Evolutionary conservation across 1,284 basidiomycete genomes (phyloP).

Genomic region (Cryptococcus hybrid): DNA sequence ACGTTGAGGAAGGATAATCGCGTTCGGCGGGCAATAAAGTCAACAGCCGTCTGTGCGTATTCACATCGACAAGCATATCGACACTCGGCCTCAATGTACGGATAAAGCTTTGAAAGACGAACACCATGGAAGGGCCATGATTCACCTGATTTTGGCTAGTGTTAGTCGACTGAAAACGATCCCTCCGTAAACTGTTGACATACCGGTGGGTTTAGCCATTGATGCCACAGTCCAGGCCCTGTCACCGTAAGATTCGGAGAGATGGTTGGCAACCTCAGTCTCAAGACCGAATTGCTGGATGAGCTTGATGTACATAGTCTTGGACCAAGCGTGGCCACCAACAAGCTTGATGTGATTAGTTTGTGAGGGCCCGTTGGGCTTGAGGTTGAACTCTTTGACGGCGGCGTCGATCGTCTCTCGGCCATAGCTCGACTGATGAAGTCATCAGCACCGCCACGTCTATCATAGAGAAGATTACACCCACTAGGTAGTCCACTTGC

Average conservation of each 20-base stretch:
- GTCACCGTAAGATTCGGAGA: conserved; percentile 88
- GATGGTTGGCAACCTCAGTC: conserved; percentile 88
- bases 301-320: conserved; percentile 96
- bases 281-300: conserved; percentile 91
- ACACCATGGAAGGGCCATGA: conserved; percentile 81
- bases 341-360: conserved; percentile 81
- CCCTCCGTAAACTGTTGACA: conserved; percentile 1
- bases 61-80: conserved; percentile 87
- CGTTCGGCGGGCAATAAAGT: conserved; percentile 89
- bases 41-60: conserved; percentile 85
- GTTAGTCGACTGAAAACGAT: background rate
- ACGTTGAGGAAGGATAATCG: conserved; percentile 92
- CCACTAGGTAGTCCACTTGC: conserved; percentile 96
- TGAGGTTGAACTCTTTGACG: conserved; percentile 69
- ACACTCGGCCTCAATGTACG: conserved; percentile 92
- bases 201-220: conserved; percentile 68
- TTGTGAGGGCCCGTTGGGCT: conserved; percentile 64
- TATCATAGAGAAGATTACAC: conserved; percentile 11
- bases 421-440: conserved; percentile 73
- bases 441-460: conserved; percentile 1
- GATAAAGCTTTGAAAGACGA: conserved; percentile 72
- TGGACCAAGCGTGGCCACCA: conserved; percentile 92
- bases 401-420: conserved; percentile 91
- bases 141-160: background rate
- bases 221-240: conserved; percentile 92